Base-by-base conservation (phyloP, 371 early-diverging fungal genomes). In the Zopfochytrium polystomum region DNA sequence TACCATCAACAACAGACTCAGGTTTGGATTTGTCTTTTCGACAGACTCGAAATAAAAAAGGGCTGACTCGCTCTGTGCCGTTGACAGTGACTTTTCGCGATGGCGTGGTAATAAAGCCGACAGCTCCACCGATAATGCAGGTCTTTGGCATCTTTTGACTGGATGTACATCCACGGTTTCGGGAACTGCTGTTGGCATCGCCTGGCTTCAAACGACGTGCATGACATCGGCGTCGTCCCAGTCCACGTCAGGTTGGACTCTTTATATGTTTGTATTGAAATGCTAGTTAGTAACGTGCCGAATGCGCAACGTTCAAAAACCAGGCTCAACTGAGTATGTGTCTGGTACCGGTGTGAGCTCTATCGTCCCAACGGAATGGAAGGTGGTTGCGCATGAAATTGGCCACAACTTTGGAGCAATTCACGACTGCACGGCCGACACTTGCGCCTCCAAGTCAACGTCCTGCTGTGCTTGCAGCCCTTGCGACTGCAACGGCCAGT, bases 111-210 rank as follows among this genome's bases (percentile, higher is more conserved):
- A 65, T n/a, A 73, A 66, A 26, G 61, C 61, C 30, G 64, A 64
- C 30, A 72, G 65, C 6, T n/a, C 32, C 5, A 67, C 74, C 22
- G 92, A 91, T 73, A 82, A 86, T 15, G 87, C 89, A 0, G 93
- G 93, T 7, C 66, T 96, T 34, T 97, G 96, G 95, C 96, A 95
- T 72, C 75, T 96, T 51, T 84, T 96, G 90, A 93, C 95, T 9
- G 65, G 65, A 11, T 65, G 65, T 38, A 65, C 52, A 9, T 58
- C 65, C n/a, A 30, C 58, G 13, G 52, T 57, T 23, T 78, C 92
- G 3, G 93, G 92, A 42, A 71, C 88, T 2, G 87, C 92, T 59
- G 92, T 97, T 1, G 96, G 97, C 5, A 80, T 97, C 52, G 96
- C 96, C 34, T 97, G 96, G 96, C 71, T 92, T 26, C 80, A 82